Conservation (phyloP, 2,329 filamentous ascomycete species). For the Penicillium janthinellum region DNA sequence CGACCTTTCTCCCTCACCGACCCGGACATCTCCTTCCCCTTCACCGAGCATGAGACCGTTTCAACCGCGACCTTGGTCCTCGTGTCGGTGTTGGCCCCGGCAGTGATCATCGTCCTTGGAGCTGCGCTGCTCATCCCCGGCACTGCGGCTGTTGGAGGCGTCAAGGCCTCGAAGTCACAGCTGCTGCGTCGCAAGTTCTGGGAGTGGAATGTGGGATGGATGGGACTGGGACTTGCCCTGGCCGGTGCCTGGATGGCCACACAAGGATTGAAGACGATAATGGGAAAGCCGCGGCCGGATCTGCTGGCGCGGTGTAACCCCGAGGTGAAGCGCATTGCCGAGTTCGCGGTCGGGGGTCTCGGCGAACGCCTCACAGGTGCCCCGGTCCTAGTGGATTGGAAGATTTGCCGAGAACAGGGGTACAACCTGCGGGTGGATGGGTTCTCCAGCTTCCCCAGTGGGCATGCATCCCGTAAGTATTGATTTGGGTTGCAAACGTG, state of each 20-base stretch:
- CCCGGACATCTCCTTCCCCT: conserved; percentile 77
- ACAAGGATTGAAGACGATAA: conserved; percentile 77
- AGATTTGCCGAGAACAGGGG: conserved; percentile 69
- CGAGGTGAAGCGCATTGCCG: conserved; percentile 63
- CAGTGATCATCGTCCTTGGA: conserved; percentile 67
- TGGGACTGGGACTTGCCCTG: conserved; percentile 75
- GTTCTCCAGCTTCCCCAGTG: conserved; percentile 81
- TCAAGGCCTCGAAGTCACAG: conserved; percentile 57
- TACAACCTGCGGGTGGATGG: conserved; percentile 70
- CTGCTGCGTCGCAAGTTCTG: conserved; percentile 83
- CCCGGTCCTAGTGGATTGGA: conserved; percentile 71
- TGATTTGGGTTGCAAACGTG: not conserved
- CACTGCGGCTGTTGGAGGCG: conserved; percentile 56
- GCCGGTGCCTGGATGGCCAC: conserved; percentile 77
- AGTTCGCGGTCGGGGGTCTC: conserved; percentile 66
- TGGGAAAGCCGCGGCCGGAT: conserved; percentile 67
- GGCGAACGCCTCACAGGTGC: conserved; percentile 53
- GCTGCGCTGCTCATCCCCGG: conserved; percentile 72
- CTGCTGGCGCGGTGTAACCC: conserved; percentile 72
- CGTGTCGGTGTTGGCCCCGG: conserved; percentile 66
- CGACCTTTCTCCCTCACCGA: conserved; percentile 73
- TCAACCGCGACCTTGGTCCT: conserved; percentile 65
- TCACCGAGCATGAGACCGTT: conserved; percentile 70
- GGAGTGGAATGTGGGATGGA: conserved; percentile 85
- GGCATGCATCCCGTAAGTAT: conserved; percentile 67